Evolutionary conservation across 257 asterid genomes (phyloP), one percentile per base, ranked within the genome.

Genomic region (Solanum lycopersicoides): DNA sequence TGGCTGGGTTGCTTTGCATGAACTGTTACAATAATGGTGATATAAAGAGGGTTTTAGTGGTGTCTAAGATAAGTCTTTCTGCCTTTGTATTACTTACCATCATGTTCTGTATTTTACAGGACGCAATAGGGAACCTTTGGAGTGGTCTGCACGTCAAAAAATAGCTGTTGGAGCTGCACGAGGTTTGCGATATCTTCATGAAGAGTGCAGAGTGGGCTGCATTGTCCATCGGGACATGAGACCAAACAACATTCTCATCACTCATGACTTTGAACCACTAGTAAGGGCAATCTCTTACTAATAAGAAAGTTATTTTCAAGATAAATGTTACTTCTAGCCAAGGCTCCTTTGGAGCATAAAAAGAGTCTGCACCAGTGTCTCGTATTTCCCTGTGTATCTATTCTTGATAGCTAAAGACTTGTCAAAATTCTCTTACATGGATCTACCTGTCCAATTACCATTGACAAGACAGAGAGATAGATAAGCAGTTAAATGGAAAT

Each of bases 171-270:
- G 99, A 86, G 99, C 99, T 60, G 99, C 99, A 42, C 92, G 98
- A 84, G 99, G 99, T 41, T 87, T 95, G 84, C 91, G 98, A 65
- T 97, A 97, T 92, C 99, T 97, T 88, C 99, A 97, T 30, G 99
- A 95, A 88, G 98, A 95, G 90, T 95, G 98, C 89, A 91, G 99
- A 91, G 99, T 97, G 59, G 99, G 98, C 41, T 97, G 99, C 94
- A 95, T 95, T 71, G 99, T 97, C 83, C 99, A 97, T 47, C 91
- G 99, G 50, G 99, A 97, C 83, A 95, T 97, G 99, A 90, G 98
- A 68, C 99, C 99, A 6, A 95, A 97, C 88, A 95, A 97, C 88
- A 97, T 97, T 89, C 98, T 97, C 84, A 91, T 97, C 42, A 97
- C 99, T 74, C 99, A 97, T 87, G 99, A 97, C 88, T 95, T 95